Percentiles rank a stretch among this genome's conserved stretches.
These are phyloP conservation scores for Phytophthora sp. DNA, from an alignment of 352 stramenopile species.

Conservation along the genomic window DNA sequence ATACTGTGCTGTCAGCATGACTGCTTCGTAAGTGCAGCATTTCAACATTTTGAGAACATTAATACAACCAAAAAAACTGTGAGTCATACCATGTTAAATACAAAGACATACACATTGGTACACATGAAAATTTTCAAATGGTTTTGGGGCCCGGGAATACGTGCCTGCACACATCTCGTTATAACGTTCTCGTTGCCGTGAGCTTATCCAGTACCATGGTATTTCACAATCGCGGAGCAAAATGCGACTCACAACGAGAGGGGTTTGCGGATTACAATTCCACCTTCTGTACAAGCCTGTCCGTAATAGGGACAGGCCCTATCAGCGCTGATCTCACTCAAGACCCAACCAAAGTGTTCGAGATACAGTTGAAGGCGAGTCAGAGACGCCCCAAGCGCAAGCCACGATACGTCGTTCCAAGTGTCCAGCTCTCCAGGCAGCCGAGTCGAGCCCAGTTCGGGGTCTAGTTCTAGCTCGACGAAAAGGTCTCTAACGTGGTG, in stretches of 20 bases:
- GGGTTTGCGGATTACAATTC: background rate
- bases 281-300: background rate
- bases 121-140: too few relatives aligned
- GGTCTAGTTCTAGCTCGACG: conserved; percentile 12
- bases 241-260: background rate
- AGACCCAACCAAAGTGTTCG: conserved; percentile 12
- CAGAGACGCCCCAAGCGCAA: conserved; percentile 13
- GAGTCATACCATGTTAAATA: too few relatives aligned
- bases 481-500: background rate
- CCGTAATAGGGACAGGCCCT: too few relatives aligned
- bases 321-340: conserved; percentile 6
- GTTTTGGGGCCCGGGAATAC: too few relatives aligned
- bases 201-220: conserved; percentile 20
- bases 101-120: too few relatives aligned
- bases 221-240: conserved; percentile 1
- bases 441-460: background rate
- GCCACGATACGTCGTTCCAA: too few relatives aligned
- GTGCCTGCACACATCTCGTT: conserved; percentile 17
- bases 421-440: conserved; percentile 9
- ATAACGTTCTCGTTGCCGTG: background rate
- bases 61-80: too few relatives aligned
- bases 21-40: too few relatives aligned
- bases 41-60: too few relatives aligned
- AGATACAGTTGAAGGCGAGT: conserved; percentile 22
- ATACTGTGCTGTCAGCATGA: too few relatives aligned